Evolutionary conservation across 129 eudicot species (phyloP), one percentile per base, ranked within the genome.

Genomic region (Ambrosia trifida): DNA sequence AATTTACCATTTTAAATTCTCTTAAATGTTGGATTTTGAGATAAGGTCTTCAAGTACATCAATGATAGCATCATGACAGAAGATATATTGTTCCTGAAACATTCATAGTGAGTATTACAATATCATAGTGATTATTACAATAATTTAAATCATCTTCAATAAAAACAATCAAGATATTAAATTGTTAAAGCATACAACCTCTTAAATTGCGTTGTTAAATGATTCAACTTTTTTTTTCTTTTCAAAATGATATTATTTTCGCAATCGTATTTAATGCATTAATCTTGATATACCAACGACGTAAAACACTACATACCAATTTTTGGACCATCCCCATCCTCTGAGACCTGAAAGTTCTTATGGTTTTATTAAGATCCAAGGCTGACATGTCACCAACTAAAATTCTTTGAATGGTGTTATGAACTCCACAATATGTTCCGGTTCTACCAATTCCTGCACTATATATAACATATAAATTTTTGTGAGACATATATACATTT

Each of bases 401-500:
- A 72, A 94, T 79, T 79, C 97, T 85, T 72, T 94, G 97, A 68
- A 94, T 75, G 11, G 97, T 85, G 79, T 94, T 86, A 75, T 94
- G 99, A 78, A 94, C 75, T 9, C 80, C 79, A 68, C 97, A 90
- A 68, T 94, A 94, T 44, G 99, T 84, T 50, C 99, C 99, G 14
- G 99, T 94, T 77, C 99, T 91, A 79, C 99, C 99, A 33, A 94
- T 87, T 45, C 99, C 99, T 75, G 97, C 99, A 84, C 99, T n/a
- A n/a, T 94, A 95, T 61, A 64, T 63, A 72, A 44, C 45, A 32
- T 49, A 28, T 7, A 51, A 44, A 59, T 53, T 0, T 60, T 62
- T 38, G 43, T 38, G 0, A 38, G 12, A 73, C 78, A 86, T 78
- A 69, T 33, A 33, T 38, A 51, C n/a, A n/a, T n/a, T 32, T 30